phyloP scores from a whole-genome alignment of 768 basidiomycete genomes.

The Rhodotorula babjevae region DNA sequence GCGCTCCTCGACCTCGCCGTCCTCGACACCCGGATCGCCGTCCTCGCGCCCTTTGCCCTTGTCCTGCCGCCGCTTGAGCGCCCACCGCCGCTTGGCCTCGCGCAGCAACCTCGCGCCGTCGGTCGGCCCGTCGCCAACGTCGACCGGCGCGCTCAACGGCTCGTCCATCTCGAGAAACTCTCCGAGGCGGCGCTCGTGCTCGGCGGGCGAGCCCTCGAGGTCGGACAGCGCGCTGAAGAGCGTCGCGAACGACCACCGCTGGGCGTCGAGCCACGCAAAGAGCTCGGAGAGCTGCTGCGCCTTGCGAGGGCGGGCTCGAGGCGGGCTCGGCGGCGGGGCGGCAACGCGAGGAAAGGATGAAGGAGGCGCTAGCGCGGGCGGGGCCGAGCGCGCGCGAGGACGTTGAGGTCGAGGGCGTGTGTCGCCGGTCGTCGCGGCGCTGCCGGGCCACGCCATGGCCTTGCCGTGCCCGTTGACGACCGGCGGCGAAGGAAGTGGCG shows the following conservation, averaged over 20 bases:
- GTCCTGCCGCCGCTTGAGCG: not conserved
- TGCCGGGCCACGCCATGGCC: no score
- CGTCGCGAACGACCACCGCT: conserved; percentile 21
- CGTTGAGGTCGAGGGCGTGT: no score
- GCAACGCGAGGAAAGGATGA: not conserved
- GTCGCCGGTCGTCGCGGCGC: no score
- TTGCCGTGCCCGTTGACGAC: not conserved
- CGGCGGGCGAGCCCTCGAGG: not conserved
- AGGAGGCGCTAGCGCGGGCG: not conserved
- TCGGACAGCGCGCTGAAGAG: conserved; percentile 22
- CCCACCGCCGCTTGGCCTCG: conserved; percentile 2
- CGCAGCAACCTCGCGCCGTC: not conserved
- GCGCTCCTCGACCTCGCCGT: conserved; percentile 1
- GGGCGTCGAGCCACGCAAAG: conserved; percentile 24
- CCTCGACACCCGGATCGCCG: not conserved
- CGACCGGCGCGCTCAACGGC: not conserved
- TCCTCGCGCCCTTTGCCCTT: not conserved
- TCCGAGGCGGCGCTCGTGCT: conserved; percentile 8
- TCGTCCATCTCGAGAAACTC: conserved; percentile 23
- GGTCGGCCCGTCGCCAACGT: not conserved
- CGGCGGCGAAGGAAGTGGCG: not conserved
- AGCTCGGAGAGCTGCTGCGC: not conserved
- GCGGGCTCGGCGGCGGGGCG: no score
- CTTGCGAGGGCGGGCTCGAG: not conserved
- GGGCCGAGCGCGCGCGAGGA: not conserved